Conservation (phyloP, 1,284 basidiomycete genomes). For the Stygiomarasmius scandens region DNA sequence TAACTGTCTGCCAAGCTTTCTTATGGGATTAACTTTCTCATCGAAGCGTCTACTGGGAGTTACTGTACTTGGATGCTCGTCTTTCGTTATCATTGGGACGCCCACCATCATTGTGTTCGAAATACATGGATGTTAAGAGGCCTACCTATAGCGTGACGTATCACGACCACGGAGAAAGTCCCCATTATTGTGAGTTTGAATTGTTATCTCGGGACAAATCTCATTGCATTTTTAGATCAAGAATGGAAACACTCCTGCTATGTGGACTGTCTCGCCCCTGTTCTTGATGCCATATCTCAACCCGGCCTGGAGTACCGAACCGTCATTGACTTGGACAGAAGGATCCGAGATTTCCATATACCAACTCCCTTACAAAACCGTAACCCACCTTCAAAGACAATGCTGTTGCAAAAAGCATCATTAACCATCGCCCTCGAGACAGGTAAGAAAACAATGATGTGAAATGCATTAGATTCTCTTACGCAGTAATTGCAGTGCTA, state of each 20-base stretch:
- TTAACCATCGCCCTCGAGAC: slow-evolving; percentile 59
- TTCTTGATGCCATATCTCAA: slow-evolving; percentile 60
- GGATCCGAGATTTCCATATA: slow-evolving; percentile 59
- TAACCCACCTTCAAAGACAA: slow-evolving; percentile 39
- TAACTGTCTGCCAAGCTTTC: not conserved
- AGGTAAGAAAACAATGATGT: slow-evolving; percentile 38
- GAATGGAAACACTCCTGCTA: slow-evolving; percentile 68
- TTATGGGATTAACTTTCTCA: not conserved
- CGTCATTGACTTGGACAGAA: slow-evolving; percentile 58
- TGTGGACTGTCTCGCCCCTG: slow-evolving; percentile 54
- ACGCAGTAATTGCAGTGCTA: slow-evolving; percentile 43
- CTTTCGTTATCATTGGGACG: slow-evolving; percentile 47
- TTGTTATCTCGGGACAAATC: not conserved
- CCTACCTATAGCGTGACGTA: slow-evolving; percentile 42
- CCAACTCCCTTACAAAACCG: slow-evolving; percentile 45
- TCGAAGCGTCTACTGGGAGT: slow-evolving; percentile 44
- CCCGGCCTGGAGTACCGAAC: slow-evolving; percentile 52
- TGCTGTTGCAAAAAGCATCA: slow-evolving; percentile 59
- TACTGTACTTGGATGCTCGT: slow-evolving; percentile 47
- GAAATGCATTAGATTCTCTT: slow-evolving; percentile 1
- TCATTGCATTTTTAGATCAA: slow-evolving; percentile 41
- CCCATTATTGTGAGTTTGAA: slow-evolving; percentile 39
- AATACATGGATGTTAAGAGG: slow-evolving; percentile 44
- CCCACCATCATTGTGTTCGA: slow-evolving; percentile 45
- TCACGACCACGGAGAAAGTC: slow-evolving; percentile 34